These are phyloP conservation scores for Fusarium citri DNA, from an alignment of 2,329 filamentous ascomycete species.

Conservation along the genomic window DNA sequence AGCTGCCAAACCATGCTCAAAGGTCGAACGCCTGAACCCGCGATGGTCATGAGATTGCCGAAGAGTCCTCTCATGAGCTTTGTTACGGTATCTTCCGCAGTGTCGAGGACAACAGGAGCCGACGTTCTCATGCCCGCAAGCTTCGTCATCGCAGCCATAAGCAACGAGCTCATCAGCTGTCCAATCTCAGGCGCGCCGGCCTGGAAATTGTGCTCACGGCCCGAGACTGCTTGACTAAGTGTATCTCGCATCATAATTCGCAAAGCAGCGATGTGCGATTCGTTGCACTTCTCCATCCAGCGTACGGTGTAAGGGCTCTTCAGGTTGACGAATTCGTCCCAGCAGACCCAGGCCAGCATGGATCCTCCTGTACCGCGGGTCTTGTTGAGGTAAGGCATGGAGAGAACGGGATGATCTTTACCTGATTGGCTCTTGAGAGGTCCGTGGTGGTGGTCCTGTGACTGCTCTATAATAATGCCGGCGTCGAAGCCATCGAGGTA, in stretches of 20 bases:
- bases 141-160: conserved; percentile 24
- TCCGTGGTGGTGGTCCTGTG: conserved; percentile 8
- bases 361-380: conserved; percentile 4
- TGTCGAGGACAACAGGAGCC: conserved; percentile 7
- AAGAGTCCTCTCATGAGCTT: conserved; percentile 16
- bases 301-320: conserved; percentile 8
- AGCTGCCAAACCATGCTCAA: conserved; percentile 30
- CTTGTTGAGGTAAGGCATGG: conserved; percentile 16
- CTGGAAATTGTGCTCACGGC: neutral
- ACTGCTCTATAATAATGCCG: conserved; percentile 22
- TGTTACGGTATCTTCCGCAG: conserved; percentile 10
- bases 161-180: conserved; percentile 16
- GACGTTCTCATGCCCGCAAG: conserved; percentile 8
- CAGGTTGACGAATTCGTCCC: conserved; percentile 26
- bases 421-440: conserved; percentile 10
- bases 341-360: conserved; percentile 25
- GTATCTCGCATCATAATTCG: conserved; percentile 26
- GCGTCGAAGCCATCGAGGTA: conserved; percentile 22
- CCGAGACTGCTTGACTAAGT: neutral
- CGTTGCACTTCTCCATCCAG: conserved; percentile 32
- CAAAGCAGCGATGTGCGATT: conserved; percentile 1
- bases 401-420: conserved; percentile 1
- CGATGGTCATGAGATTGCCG: conserved; percentile 21
- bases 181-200: neutral
- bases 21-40: conserved; percentile 1